phyloP scores from a whole-genome alignment of 2,329 filamentous ascomycete species.

The Fusarium chlamydosporum region DNA sequence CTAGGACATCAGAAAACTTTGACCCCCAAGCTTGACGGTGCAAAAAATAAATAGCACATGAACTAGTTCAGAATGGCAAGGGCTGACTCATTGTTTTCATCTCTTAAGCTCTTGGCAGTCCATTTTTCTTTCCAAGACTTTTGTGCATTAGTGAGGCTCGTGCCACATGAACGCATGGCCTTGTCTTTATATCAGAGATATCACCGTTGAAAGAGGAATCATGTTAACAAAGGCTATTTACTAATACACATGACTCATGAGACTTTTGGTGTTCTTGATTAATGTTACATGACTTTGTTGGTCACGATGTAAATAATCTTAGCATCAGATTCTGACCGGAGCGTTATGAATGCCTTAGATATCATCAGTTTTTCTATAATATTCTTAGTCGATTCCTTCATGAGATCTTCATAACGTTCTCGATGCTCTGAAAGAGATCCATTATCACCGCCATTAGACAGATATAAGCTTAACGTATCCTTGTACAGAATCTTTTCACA shows the following conservation, averaged over 20 bases:
- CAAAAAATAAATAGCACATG: too few relatives aligned
- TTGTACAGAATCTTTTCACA: slow-evolving; percentile 3
- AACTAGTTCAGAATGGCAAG: too few relatives aligned
- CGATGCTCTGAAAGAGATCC: slow-evolving; percentile 19
- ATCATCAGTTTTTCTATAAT: neutral
- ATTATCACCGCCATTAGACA: neutral
- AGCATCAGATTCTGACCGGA: neutral
- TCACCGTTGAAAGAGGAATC: neutral
- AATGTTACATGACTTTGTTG: neutral
- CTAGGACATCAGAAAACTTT: neutral
- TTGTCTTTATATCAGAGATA: slow-evolving; percentile 2
- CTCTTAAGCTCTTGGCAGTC: neutral
- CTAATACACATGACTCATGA: neutral
- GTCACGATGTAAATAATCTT: neutral
- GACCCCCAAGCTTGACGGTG: neutral
- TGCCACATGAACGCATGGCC: slow-evolving; percentile 36
- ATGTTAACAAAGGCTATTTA: neutral
- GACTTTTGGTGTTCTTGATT: neutral
- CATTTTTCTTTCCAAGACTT: neutral
- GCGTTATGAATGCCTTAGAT: neutral
- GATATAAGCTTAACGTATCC: slow-evolving; percentile 7
- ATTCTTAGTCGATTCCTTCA: slow-evolving; percentile 28
- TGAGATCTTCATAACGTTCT: slow-evolving; percentile 27
- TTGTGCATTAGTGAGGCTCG: slow-evolving; percentile 25
- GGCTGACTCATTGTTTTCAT: too few relatives aligned